Evolutionary conservation across 2,329 filamentous ascomycete species (phyloP).

Genomic region (Exophiala oligosperma): DNA sequence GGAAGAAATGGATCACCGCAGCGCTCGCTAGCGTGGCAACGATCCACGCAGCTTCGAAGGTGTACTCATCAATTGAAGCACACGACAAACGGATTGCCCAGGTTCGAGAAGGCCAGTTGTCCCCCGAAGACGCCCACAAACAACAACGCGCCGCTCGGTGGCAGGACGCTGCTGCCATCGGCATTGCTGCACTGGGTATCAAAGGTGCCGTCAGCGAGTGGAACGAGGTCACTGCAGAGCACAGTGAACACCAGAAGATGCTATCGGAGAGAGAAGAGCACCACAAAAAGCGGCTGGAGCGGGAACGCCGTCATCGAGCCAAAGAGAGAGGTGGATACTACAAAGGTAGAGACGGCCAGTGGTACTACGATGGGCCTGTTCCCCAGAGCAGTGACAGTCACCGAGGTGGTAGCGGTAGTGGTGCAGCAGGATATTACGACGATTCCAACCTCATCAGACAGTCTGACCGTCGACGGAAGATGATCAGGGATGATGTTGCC

Average conservation of each 20-base stretch:
- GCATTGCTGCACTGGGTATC: constrained; percentile 68
- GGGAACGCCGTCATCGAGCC: constrained; percentile 21
- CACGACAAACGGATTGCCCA: constrained; percentile 62
- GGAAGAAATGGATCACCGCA: constrained; percentile 66
- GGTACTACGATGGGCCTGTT: constrained; percentile 28
- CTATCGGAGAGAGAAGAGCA: constrained; percentile 46
- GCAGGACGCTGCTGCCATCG: constrained; percentile 64
- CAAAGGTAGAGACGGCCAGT: constrained; percentile 29
- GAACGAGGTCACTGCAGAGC: constrained; percentile 66
- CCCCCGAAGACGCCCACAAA: constrained; percentile 62
- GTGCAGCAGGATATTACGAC: constrained; percentile 13
- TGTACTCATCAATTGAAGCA: constrained; percentile 64
- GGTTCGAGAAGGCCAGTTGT: constrained; percentile 63
- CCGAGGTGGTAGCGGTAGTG: constrained; percentile 6
- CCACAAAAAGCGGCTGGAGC: constrained; percentile 28
- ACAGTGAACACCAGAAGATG: constrained; percentile 57
- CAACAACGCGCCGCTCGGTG: constrained; percentile 63
- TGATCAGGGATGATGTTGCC: constrained; percentile 15
- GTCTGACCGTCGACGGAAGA: constrained; percentile 14
- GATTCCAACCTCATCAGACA: constrained; percentile 13
- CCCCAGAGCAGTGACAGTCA: constrained; percentile 23
- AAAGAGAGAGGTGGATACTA: constrained; percentile 27
- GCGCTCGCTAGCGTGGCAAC: constrained; percentile 68
- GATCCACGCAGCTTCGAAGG: constrained; percentile 66
- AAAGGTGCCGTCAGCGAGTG: constrained; percentile 66